Evolutionary conservation across 129 eudicot genomes (phyloP).

Genomic region (Mikania micrantha): DNA sequence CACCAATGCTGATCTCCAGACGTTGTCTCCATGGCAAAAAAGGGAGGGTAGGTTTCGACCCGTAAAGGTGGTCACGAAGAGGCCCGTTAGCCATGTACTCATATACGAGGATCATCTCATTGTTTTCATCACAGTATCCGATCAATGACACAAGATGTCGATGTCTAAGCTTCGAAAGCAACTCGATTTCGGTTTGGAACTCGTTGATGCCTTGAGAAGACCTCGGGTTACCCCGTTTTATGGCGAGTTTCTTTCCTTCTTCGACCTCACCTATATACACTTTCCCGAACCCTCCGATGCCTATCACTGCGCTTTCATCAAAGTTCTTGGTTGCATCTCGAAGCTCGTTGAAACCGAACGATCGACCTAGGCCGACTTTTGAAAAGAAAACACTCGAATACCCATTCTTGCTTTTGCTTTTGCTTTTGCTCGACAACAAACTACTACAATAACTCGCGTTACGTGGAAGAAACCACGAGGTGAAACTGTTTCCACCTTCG

Average conservation of each 20-base stretch:
- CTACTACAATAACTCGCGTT: constrained; percentile 53
- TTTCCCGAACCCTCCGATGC: constrained; percentile 97
- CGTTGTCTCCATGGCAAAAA: constrained; percentile 71
- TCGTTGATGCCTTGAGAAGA: constrained; percentile 95
- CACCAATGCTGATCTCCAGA: constrained; percentile 92
- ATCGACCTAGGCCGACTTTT: constrained; percentile 45
- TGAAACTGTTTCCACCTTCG: constrained; percentile 53
- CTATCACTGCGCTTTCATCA: constrained; percentile 71
- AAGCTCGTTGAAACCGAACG: constrained; percentile 58
- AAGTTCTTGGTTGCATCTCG: constrained; percentile 68
- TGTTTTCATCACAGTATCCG: constrained; percentile 85
- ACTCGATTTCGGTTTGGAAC: constrained; percentile 76
- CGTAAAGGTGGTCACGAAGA: constrained; percentile 86
- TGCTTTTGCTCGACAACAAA: constrained; percentile 43
- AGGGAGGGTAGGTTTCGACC: constrained; percentile 52
- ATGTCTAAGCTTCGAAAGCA: constrained; percentile 83
- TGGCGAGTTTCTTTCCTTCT: constrained; percentile 69
- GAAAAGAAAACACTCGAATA: constrained; percentile 50
- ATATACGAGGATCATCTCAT: constrained; percentile 83
- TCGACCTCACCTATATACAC: constrained; percentile 73
- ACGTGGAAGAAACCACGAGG: constrained; percentile 84
- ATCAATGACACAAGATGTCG: constrained; percentile 87
- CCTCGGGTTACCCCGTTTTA: constrained; percentile 73
- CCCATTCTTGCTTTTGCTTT: constrained; percentile 52
- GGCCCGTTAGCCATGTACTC: constrained; percentile 93